These are phyloP conservation scores for Colletotrichum liaoningense DNA, from an alignment of 2,329 filamentous ascomycete genomes.

Conservation along the genomic window DNA sequence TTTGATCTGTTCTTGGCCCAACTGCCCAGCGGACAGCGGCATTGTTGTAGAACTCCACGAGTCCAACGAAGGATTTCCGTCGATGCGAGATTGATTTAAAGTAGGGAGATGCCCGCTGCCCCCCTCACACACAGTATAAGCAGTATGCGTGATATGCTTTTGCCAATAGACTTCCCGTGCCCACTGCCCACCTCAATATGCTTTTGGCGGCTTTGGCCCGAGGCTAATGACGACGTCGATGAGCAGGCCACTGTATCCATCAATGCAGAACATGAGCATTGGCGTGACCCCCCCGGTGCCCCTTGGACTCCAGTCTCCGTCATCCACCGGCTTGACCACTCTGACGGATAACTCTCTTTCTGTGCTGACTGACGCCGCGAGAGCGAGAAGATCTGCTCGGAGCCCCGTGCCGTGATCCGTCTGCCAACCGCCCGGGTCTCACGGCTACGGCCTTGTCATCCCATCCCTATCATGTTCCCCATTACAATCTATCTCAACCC, in stretches of 20 bases:
- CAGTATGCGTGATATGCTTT: not conserved
- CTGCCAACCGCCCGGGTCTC: constrained; percentile 13
- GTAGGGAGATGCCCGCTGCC: constrained; percentile 3
- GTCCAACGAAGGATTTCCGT: not conserved
- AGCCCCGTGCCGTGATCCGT: constrained; percentile 6
- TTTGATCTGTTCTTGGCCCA: constrained; percentile 14
- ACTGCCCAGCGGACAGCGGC: not conserved
- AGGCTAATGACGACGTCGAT: not conserved
- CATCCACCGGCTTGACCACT: not conserved
- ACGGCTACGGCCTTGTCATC: constrained; percentile 15
- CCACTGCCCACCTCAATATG: constrained; percentile 1
- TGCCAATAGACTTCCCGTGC: constrained; percentile 29
- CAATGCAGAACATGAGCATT: not conserved
- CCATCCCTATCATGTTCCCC: not conserved
- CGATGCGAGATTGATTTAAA: constrained; percentile 24
- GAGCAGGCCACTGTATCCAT: not conserved
- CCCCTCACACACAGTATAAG: not conserved
- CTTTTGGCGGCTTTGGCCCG: not conserved
- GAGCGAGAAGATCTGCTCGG: not conserved
- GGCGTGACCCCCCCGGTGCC: not conserved
- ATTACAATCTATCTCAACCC: constrained; percentile 16
- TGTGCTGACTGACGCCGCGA: not conserved
- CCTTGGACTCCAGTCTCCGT: not conserved
- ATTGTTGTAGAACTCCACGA: not conserved
- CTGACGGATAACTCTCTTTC: too few species aligned